Evolutionary conservation across 2,329 filamentous ascomycete genomes (phyloP), one percentile per base, ranked within the genome.

Genomic region (Aureobasidium namibiae): DNA sequence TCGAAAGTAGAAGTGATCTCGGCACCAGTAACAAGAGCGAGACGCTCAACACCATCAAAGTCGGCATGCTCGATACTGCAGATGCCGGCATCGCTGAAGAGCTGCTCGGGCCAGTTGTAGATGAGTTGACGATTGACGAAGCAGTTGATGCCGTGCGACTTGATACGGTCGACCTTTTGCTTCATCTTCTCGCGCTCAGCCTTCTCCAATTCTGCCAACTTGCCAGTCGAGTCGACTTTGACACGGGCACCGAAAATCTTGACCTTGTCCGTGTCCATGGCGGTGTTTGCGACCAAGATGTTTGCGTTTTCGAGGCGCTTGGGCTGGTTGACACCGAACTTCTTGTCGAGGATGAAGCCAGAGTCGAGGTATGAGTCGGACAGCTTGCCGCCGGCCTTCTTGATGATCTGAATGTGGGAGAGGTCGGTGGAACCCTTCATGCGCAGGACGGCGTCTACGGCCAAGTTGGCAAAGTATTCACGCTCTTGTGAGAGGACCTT

Each of bases 241-340:
- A 99, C 90, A 61, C 92, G 85, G 16, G 94, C 94, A 64, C 94
- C 94, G 69, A 99, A 99, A 69, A 99, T 97, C 83, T 99, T 99
- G 79, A 99, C 90, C 82, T 99, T 99, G 78, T 99, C 94, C 36
- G 94, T 99, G 76, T 99, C 94, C 94, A 99, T 99, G 13, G 92
- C 89, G 50, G 94, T 99, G 78, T 99, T 99, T 64, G 94, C 94
- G 23, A 99, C 89, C 60, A 99, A 77, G 65, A 99, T 99, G 80
- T 97, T 99, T 65, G 92, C 94, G 74, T 99, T 97, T 75, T 97
- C 92, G 69, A 99, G 80, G 61, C 91, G 83, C 82, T 97, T 97
- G 58, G 94, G 94, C 76, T 99, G 94, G 80, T 97, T 97, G 61
- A 97, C 92, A 66, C 94, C 94, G 65, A 99, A 96, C 79, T 92